Percentiles rank a stretch among this genome's conserved stretches.
phyloP scores from a whole-genome alignment of 208 protist genomes.

The Sergeia podlipaevii region DNA sequence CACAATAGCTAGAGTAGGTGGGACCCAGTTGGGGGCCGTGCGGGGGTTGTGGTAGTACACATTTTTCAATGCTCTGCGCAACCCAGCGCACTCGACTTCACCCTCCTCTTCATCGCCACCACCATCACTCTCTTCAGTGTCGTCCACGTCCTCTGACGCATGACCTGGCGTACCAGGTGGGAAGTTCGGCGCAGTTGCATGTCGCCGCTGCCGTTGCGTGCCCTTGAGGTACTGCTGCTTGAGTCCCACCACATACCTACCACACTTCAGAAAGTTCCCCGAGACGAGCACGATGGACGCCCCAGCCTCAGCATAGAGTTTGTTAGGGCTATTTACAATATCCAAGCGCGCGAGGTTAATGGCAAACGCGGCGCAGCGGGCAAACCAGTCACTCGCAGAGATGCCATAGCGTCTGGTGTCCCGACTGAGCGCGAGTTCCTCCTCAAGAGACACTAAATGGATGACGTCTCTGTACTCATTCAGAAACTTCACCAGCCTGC shows the following conservation, averaged over 20 bases:
- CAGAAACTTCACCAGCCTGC: slow-evolving; percentile 51
- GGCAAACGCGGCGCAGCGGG: slow-evolving; percentile 54
- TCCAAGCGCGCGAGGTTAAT: slow-evolving; percentile 59
- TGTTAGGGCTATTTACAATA: slow-evolving; percentile 11
- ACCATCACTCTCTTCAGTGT: neutral
- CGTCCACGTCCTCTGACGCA: neutral
- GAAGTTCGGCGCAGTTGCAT: slow-evolving; percentile 1
- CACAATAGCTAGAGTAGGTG: slow-evolving; percentile 45
- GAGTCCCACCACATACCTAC: slow-evolving; percentile 60
- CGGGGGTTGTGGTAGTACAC: slow-evolving; percentile 83
- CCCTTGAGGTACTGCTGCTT: slow-evolving; percentile 19
- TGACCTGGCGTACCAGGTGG: too few relatives aligned
- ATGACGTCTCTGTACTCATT: slow-evolving; percentile 52
- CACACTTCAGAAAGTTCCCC: slow-evolving; percentile 46
- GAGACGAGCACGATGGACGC: slow-evolving; percentile 40
- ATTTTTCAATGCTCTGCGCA: slow-evolving; percentile 38
- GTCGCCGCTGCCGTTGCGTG: too few relatives aligned
- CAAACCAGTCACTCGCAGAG: slow-evolving; percentile 39
- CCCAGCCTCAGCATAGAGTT: slow-evolving; percentile 9
- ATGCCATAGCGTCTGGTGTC: slow-evolving; percentile 77
- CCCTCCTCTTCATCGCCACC: neutral
- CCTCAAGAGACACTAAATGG: slow-evolving; percentile 74
- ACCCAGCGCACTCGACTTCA: slow-evolving; percentile 5
- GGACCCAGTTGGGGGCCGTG: slow-evolving; percentile 66
- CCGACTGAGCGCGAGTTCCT: slow-evolving; percentile 66